Percentiles rank a stretch among this genome's conserved stretches.
Conservation (phyloP, 441 rosid genomes). For the Erysimum cheiri region DNA sequence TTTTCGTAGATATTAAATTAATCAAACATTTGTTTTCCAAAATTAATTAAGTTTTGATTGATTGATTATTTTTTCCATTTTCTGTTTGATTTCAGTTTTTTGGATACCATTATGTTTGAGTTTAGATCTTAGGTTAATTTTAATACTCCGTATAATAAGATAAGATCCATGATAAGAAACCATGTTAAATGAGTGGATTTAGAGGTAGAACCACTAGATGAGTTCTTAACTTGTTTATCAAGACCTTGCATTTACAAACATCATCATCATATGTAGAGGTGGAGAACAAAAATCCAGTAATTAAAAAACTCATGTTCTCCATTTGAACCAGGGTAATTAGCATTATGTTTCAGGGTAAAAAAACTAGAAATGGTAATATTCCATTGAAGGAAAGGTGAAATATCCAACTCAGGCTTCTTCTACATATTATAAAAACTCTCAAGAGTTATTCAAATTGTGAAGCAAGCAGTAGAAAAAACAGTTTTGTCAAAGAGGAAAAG, state of each 20-base stretch:
- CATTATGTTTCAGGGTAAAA: not conserved
- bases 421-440: slow-evolving; percentile 19
- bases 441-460: slow-evolving; percentile 18
- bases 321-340: not conserved
- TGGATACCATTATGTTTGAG: too few species aligned
- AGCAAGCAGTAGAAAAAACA: slow-evolving; percentile 17
- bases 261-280: slow-evolving; percentile 49
- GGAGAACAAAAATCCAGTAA: not conserved
- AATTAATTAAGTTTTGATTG: too few species aligned
- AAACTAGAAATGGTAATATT: not conserved
- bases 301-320: not conserved
- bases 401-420: slow-evolving; percentile 28
- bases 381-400: not conserved
- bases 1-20: too few species aligned
- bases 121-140: too few species aligned
- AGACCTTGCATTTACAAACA: slow-evolving; percentile 73
- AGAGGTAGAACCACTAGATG: too few species aligned
- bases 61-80: too few species aligned
- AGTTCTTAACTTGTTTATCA: too few species aligned
- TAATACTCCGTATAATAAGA: too few species aligned
- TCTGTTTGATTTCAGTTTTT: too few species aligned
- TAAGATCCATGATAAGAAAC: too few species aligned
- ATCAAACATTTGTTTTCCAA: too few species aligned
- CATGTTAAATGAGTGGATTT: too few species aligned
- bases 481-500: not conserved